Evolutionary conservation across 257 asterid genomes (phyloP), one percentile per base, ranked within the genome.

Genomic region (Fraxinus quadrangulata): DNA sequence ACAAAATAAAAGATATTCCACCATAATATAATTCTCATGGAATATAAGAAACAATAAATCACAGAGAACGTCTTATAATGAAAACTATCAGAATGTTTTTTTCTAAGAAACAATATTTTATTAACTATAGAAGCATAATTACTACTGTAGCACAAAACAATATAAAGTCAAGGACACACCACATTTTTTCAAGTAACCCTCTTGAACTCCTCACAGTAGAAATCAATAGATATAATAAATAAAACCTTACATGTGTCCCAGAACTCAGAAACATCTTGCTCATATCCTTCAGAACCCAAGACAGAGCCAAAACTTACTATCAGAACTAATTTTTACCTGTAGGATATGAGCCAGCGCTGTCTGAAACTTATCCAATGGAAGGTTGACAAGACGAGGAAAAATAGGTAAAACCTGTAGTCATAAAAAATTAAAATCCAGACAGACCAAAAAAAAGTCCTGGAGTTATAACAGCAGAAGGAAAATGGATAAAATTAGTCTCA

Each of bases 341-440:
- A 96, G 87, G 80, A 96, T 89, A 87, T 92, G 98, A 84, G 97
- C 99, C 78, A 96, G 88, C 56, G 99, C 99, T 72, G 84, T 87
- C 91, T 96, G 99, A 85, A 96, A 93, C 90, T 93, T 91, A 80
- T 90, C 91, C 85, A 87, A 80, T 19, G 98, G 97, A 77, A 96
- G 98, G 85, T 91, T 89, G 70, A 93, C 93, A 75, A 96, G 96
- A 84, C 85, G 93, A 73, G 99, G 98, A 70, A 96, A 93, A 75
- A 96, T 87, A 45, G 97, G 97, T 77, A 96, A 83, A 75, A 96
- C 99, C 99, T 96, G 90, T 5, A 59, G 9, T 21, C 67, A 59
- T 59, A 21, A 21, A n/a, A 14, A 23, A 59, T 21, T 59, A 59
- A 59, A 59, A 59, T 59, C 12, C 26, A 56, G 28, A 26, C 24